Conservation (phyloP, 73 alveolate species). For the Paramecium biaurelia region DNA sequence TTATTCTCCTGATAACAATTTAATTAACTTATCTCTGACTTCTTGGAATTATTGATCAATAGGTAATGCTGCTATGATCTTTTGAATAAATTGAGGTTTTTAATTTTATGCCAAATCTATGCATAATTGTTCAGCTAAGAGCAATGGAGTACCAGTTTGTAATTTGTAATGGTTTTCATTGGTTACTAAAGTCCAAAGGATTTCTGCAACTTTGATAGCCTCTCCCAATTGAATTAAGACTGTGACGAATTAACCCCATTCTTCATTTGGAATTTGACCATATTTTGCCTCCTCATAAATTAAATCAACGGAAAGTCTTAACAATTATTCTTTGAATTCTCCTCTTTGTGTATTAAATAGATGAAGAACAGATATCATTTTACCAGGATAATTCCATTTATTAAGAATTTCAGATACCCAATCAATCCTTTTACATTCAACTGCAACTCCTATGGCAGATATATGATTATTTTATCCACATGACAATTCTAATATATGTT, state of each 20-base stretch:
- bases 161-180: not conserved
- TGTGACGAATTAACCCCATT: conserved; percentile 23
- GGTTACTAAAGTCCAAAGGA: not conserved
- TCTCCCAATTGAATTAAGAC: conserved; percentile 24
- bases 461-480: conserved; percentile 22
- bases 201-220: conserved; percentile 9
- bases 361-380: conserved; percentile 44
- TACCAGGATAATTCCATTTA: conserved; percentile 19
- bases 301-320: not conserved
- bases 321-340: not conserved
- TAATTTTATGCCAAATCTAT: conserved; percentile 87
- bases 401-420: conserved; percentile 53
- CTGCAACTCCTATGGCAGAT: conserved; percentile 28
- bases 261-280: conserved; percentile 32
- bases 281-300: conserved; percentile 5
- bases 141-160: not conserved
- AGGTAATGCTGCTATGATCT: conserved; percentile 64
- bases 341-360: not conserved
- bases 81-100: conserved; percentile 81
- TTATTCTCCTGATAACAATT: conserved; percentile 68
- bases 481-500: not conserved
- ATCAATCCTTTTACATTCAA: not conserved
- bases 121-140: not conserved
- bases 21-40: conserved; percentile 55
- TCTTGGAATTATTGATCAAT: conserved; percentile 47